A percentile compares a stretch with the other conserved stretches of the same genome.
Conservation (phyloP, 2,329 filamentous ascomycete species). For the Colletotrichum cordylinicola region DNA sequence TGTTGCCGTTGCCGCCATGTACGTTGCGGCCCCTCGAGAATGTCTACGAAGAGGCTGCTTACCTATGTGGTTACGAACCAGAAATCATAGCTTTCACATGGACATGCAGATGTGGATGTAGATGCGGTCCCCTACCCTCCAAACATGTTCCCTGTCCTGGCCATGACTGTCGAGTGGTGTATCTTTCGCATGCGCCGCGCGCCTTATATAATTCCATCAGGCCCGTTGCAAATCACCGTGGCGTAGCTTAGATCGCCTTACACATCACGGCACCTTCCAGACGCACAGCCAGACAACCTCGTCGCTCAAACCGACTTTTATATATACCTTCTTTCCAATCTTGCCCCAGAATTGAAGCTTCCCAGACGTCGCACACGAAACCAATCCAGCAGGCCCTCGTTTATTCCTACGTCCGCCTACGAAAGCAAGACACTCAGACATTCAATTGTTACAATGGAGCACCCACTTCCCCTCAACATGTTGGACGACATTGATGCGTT, state of each 20-base stretch:
- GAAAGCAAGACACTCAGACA: not conserved
- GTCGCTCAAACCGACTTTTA: not conserved
- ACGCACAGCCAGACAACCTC: not conserved
- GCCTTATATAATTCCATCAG: constrained; percentile 18
- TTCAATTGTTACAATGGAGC: constrained; percentile 9
- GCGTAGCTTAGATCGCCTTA: constrained; percentile 14
- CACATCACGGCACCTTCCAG: constrained; percentile 18
- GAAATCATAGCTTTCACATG: constrained; percentile 8
- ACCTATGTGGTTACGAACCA: constrained; percentile 17
- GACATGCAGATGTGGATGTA: not conserved
- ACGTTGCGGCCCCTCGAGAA: not conserved
- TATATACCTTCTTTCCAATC: constrained; percentile 1
- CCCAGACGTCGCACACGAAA: not conserved
- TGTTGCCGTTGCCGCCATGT: constrained; percentile 1
- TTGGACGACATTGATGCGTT: constrained; percentile 23
- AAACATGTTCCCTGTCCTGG: constrained; percentile 3
- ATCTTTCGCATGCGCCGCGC: constrained; percentile 1
- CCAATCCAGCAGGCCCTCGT: not conserved
- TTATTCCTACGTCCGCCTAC: not conserved
- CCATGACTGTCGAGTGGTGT: not conserved
- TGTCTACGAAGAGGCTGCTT: constrained; percentile 15
- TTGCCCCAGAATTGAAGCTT: not conserved
- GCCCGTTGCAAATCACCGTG: constrained; percentile 15
- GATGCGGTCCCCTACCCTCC: not conserved
- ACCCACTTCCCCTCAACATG: constrained; percentile 20